phyloP scores from a whole-genome alignment of 139 green algal genomes.

The Limnomonas spitsbergensis region DNA sequence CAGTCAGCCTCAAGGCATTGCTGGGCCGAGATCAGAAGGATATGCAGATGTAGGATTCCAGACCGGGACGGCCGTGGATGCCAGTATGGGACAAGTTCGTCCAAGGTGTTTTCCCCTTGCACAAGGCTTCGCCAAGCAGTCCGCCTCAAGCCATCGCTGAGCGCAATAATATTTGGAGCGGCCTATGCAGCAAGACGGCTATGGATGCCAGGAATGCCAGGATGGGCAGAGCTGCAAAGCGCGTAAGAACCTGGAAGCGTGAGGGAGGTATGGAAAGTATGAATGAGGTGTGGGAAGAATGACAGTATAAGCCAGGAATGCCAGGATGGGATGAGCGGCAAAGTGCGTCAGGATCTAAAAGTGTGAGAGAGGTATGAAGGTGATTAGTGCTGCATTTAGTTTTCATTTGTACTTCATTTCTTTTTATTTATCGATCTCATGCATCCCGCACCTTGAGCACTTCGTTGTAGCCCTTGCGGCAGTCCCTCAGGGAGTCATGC shows the following conservation, averaged over 20 bases:
- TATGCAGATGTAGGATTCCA: too few relatives aligned
- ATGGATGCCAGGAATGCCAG: not conserved
- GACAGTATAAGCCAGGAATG: not conserved
- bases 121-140: too few relatives aligned
- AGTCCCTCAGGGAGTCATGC: not conserved
- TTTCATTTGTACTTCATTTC: too few relatives aligned
- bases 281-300: too few relatives aligned
- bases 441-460: not conserved
- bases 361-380: not conserved
- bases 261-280: too few relatives aligned
- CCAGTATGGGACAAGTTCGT: too few relatives aligned
- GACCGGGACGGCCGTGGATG: too few relatives aligned
- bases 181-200: not conserved
- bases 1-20: too few relatives aligned
- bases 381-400: too few relatives aligned
- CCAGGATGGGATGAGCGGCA: not conserved
- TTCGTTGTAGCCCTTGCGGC: not conserved
- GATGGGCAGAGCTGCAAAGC: not conserved
- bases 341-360: not conserved
- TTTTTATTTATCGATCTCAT: too few relatives aligned
- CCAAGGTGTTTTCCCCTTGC: too few relatives aligned
- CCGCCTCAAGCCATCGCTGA: not conserved
- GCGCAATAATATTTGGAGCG: not conserved
- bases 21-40: too few relatives aligned
- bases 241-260: not conserved